Base-by-base conservation (phyloP, 2,329 filamentous ascomycete genomes). In the Apiospora kogelbergensis region DNA sequence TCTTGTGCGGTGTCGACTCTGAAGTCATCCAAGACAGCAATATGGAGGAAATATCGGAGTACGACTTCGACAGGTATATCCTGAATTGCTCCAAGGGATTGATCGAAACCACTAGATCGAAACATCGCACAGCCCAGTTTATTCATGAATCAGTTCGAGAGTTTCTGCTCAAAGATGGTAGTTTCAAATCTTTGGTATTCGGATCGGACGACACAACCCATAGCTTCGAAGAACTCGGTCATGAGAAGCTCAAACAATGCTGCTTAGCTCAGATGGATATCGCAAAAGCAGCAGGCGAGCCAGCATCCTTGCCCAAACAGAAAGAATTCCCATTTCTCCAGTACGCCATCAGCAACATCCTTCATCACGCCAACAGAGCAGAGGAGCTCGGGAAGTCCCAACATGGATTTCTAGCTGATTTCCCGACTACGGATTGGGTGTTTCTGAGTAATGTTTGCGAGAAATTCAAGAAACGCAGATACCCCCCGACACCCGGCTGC, bases 121-220 rank as follows among this genome's bases (percentile, higher is more conserved):
- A 76, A 15, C 1, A 30, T 0, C 71, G 73, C 0, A 81, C 71
- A 0, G 82, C 87, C 0, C 86, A 88, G 69, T 88, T 87, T 73
- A 86, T 87, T 6, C 85, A 87, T 46, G 83, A 86, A 71, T 85
- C 85, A 0, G 83, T 87, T 0, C 74, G 80, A 0, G 84, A 86
- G 11, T 86, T 83, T 63, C 76, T 87, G 0, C 26, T 84, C 2
- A 79, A 79, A 9, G 78, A 80, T 83, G 0, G 80, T 77, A 76
- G 74, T 80, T 5, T 4, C 42, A 6, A 2, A 22, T 5, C 10
- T 1, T 33, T 3, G 33, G 33, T 7, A 33, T 7, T 33, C 4
- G 7, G 3, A 33, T 33, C 3, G 33, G 33, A 7, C 33, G n/a
- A n/a, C n/a, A n/a, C n/a, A 2, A 15, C 1, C 5, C 11, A 24